Base-by-base conservation (phyloP, 192 early-diverging fungal genomes). In the Nowakowskiella sp. region DNA sequence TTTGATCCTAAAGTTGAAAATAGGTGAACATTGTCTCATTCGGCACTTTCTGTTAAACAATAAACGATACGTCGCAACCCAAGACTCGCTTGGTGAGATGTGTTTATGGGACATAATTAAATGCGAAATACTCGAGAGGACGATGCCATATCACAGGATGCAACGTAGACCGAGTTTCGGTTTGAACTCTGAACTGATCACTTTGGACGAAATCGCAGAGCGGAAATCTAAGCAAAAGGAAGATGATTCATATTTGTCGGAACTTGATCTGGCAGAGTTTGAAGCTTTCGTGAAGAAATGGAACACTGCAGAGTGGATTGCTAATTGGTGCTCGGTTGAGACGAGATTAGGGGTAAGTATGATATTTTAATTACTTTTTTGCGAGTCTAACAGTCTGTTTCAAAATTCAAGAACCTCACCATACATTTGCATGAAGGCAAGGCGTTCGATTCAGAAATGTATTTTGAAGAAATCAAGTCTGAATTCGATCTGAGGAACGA, bases 251-350 rank as follows among this genome's bases (percentile, higher is more conserved):
- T 29, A 31, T 28, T 25, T 30, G n/a, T 27, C 47, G 10, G 16
- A 29, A 5, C 50, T 54, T 27, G 51, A 26, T 27, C n/a, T 51
- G 22, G 19, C 39, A 9, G 31, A 49, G 21, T 62, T 77, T 30
- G 73, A 84, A 2, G 70, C 75, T 1, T 73, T 83, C 23, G 67
- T 73, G 23, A 67, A 80, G 13, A 57, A 75, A 31, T 58, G 68
- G 44, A 83, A 88, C 42, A 74, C 76, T 1, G 44, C 68, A 6
- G 92, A 94, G 58, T 87, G 84, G 23, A 81, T 91, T 16, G 82
- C 84, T 25, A 75, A 87, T 28, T 99, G 96, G 96, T 96, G 94
- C 68, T 67, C 84, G 0, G 76, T 99, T 7, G 92, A 96, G 66
- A 94, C 85, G 5, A 85, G 87, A 32, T 87, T 87, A 39, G 95